Evolutionary conservation across 352 stramenopile species (phyloP).

Genomic region (Globisporangium apiculatum): DNA sequence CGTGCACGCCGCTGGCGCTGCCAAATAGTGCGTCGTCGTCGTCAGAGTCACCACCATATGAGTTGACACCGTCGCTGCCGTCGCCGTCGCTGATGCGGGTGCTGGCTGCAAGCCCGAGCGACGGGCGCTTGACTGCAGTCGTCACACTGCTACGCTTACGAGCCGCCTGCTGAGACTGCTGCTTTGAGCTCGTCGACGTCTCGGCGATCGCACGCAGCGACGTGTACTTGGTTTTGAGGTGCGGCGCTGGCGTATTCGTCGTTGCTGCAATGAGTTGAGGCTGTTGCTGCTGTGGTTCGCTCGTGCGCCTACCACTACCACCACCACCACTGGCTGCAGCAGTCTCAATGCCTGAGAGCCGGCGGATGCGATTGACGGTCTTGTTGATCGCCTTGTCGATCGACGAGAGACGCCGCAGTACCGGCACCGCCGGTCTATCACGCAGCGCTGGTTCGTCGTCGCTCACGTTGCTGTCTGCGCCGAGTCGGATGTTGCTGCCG

Average conservation of each 20-base stretch:
- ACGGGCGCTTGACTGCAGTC: not conserved
- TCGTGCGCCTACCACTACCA: too few species aligned
- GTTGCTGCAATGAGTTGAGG: not conserved
- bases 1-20: slow-evolving; percentile 14
- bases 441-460: slow-evolving; percentile 9
- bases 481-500: not conserved
- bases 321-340: not conserved
- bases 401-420: slow-evolving; percentile 37
- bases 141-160: not conserved
- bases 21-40: not conserved
- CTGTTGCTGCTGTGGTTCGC: slow-evolving; percentile 1
- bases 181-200: slow-evolving; percentile 3
- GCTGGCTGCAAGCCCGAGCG: not conserved
- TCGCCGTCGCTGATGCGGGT: slow-evolving; percentile 9
- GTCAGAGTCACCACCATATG: too few species aligned
- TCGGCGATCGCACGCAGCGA: slow-evolving; percentile 32
- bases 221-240: slow-evolving; percentile 18
- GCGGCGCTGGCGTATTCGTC: not conserved
- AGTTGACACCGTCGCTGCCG: not conserved
- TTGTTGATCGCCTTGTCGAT: slow-evolving; percentile 65
- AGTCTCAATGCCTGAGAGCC: slow-evolving; percentile 27
- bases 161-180: not conserved
- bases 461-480: slow-evolving; percentile 1
- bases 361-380: slow-evolving; percentile 46
- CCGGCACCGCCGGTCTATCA: slow-evolving; percentile 14